Evolutionary conservation across 768 basidiomycete genomes (phyloP), one percentile per base, ranked within the genome.

Genomic region (Boletellus sp.): DNA sequence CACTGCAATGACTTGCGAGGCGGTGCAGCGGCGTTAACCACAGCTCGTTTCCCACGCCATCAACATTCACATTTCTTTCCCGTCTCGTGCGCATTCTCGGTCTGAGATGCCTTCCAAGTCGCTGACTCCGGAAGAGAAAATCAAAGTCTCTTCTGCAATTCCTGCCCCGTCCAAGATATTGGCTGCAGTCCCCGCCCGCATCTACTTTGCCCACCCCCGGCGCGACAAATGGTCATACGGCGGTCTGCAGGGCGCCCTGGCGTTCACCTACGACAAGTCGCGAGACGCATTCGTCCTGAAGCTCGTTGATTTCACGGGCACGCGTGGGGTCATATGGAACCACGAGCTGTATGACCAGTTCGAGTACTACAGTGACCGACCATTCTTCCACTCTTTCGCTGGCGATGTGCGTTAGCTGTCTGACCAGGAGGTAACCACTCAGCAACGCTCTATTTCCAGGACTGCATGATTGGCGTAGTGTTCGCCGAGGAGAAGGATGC

Each of bases 371-470:
- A 78, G 87, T 61, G 95, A 98, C 64, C 75, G 93, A 52, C 78
- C 86, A 2, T 94, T 85, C 78, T 96, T 98, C 62, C 90, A 95
- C 71, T 85, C 92, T 1, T 97, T 96, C 68, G 75, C 85, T 3
- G 87, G 90, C 45, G 94, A 99, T 73, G 94, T 95, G 62, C 70
- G 94, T 78, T n/a, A 6, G 12, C 33, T 51, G 37, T 42, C 13
- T n/a, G 17, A 47, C n/a, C 19, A 4, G 13, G 12, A n/a, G 32
- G 19, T 16, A 7, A 19, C 13, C 4, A 13, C 50, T 50, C 44
- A 58, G 12, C 10, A 53, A 47, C 23, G 23, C 15, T 5, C 32
- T 19, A 20, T 22, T 54, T 8, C 1, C 64, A 96, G 94, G 79
- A 86, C 54, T 91, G 90, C 61, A 90, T 90, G 84, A 80, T 98